Evolutionary conservation across 2,329 filamentous ascomycete genomes (phyloP).

Genomic region (Exutisphaerella laricina): DNA sequence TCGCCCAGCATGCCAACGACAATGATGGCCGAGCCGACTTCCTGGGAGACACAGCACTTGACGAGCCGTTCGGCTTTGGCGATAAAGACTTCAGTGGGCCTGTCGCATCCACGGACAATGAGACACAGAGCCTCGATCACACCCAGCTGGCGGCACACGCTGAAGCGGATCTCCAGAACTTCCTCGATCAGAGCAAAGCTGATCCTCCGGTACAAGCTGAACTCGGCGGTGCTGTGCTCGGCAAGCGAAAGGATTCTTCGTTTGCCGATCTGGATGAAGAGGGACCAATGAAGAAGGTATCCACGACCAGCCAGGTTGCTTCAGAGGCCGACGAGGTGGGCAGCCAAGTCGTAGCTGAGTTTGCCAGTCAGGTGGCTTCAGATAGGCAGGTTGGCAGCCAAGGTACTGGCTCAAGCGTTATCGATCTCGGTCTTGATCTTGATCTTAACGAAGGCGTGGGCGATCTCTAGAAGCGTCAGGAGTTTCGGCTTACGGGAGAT

Average conservation of each 20-base stretch:
- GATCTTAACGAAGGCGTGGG: background rate
- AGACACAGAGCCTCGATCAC: conserved; percentile 3
- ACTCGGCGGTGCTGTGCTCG: conserved; percentile 6
- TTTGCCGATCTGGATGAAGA: no score
- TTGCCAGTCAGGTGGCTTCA: background rate
- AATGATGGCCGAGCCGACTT: conserved; percentile 2
- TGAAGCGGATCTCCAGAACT: conserved; percentile 2
- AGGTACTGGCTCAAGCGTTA: background rate
- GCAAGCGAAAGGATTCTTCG: conserved; percentile 24
- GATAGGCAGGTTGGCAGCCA: background rate
- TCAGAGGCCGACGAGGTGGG: no score
- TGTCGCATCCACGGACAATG: background rate
- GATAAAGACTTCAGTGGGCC: background rate
- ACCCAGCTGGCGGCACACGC: conserved; percentile 7
- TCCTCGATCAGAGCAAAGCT: background rate
- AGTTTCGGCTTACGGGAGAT: background rate
- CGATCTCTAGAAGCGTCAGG: conserved; percentile 1
- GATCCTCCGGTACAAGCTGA: background rate
- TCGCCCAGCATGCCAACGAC: conserved; percentile 1
- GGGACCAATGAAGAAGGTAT: no score
- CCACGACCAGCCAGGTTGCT: no score
- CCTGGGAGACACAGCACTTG: conserved; percentile 7
- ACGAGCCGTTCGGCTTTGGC: conserved; percentile 12
- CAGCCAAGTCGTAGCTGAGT: background rate
- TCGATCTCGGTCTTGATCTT: background rate